Evolutionary conservation across 2,329 filamentous ascomycete species (phyloP).

Genomic region (Coniosporium tulheliwenetii): DNA sequence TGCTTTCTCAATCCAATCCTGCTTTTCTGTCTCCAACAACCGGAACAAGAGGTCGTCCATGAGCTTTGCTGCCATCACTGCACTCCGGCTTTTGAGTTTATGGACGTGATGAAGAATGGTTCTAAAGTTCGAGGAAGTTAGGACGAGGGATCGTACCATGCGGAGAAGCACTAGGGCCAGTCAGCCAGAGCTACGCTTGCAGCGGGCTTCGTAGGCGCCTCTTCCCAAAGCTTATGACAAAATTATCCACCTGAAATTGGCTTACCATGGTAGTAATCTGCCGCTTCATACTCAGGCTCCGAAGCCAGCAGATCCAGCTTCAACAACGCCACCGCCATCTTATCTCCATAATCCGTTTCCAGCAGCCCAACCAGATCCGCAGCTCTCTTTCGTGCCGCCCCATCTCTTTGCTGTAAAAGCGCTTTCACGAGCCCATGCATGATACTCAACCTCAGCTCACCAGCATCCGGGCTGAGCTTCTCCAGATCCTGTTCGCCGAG

Average conservation of each 20-base stretch:
- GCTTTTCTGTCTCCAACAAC: conserved; percentile 33
- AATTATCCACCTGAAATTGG: not conserved
- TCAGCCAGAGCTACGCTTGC: not conserved
- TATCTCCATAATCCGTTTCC: conserved; percentile 46
- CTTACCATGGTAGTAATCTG: conserved; percentile 25
- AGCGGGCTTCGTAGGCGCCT: too few relatives aligned
- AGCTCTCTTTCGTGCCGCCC: conserved; percentile 31
- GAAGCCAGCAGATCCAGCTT: conserved; percentile 50
- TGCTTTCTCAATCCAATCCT: conserved; percentile 51
- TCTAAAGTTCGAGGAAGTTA: conserved; percentile 47
- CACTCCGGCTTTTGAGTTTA: conserved; percentile 35
- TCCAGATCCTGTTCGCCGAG: conserved; percentile 41
- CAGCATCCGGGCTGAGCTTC: conserved; percentile 39
- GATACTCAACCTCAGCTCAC: conserved; percentile 50
- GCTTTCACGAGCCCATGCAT: conserved; percentile 34
- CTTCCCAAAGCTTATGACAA: not conserved
- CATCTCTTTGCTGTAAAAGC: conserved; percentile 20
- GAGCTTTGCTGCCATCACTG: too few relatives aligned
- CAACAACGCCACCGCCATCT: conserved; percentile 50
- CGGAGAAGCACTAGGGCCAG: conserved; percentile 32
- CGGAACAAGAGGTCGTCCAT: conserved; percentile 15
- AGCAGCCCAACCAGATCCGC: conserved; percentile 43
- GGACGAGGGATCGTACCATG: conserved; percentile 44
- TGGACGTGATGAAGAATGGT: conserved; percentile 51
- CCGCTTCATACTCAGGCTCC: conserved; percentile 17